Conservation (phyloP, 1,284 basidiomycete genomes). For the Schizophyllum amplum region DNA sequence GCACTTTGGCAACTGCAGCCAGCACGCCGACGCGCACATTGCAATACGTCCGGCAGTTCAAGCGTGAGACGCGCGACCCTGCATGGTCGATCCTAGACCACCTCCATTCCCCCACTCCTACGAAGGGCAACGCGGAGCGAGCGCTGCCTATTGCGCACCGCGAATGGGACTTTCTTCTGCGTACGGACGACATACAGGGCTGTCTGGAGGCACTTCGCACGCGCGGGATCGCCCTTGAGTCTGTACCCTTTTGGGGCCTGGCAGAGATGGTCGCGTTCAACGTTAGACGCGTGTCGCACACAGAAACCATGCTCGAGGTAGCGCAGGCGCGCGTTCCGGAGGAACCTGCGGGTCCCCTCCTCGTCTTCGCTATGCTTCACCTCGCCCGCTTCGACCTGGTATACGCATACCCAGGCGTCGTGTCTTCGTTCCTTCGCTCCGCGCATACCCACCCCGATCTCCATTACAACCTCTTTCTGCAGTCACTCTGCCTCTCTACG, state of each 20-base stretch:
- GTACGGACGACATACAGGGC: conserved; percentile 20
- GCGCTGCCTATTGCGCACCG: conserved; percentile 35
- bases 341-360: conserved; percentile 24
- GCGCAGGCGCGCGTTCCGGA: conserved; percentile 15
- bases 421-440: conserved; percentile 36
- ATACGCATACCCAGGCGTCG: conserved; percentile 31
- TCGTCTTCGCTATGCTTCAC: conserved; percentile 39
- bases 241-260: too few relatives aligned
- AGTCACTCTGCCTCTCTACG: conserved; percentile 36
- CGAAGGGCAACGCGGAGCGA: conserved; percentile 26
- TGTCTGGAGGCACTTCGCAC: conserved; percentile 17
- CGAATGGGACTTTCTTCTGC: conserved; percentile 42
- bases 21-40: neutral
- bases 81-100: conserved; percentile 25
- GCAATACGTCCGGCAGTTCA: conserved; percentile 23
- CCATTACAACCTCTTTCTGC: conserved; percentile 51
- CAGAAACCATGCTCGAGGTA: conserved; percentile 22
- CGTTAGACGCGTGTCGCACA: conserved; percentile 16
- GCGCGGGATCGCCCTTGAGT: too few relatives aligned
- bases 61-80: conserved; percentile 20
- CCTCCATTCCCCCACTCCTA: conserved; percentile 16
- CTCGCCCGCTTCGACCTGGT: conserved; percentile 41
- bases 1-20: neutral
- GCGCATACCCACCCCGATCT: conserved; percentile 24
- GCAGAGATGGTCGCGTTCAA: too few relatives aligned